Percentiles rank a stretch among this genome's conserved stretches.
Conservation (phyloP, 306 rosid species). For the Prunus dulcis region DNA sequence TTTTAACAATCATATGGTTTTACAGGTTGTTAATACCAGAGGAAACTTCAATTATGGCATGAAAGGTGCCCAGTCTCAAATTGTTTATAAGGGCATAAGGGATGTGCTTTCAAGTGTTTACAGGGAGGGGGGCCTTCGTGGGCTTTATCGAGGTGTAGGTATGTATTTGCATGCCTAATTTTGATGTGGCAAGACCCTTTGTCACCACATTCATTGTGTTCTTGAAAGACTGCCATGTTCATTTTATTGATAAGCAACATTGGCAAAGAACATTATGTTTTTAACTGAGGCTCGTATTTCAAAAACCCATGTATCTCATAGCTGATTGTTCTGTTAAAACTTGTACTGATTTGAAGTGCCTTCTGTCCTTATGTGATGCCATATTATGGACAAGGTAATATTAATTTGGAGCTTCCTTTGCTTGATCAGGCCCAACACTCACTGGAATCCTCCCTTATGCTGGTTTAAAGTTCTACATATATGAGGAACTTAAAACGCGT, state of each 20-base stretch:
- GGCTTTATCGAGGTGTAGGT: slow-evolving; percentile 89
- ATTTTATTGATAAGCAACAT: background rate
- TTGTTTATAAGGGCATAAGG: slow-evolving; percentile 58
- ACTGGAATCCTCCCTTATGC: slow-evolving; percentile 93
- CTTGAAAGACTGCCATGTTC: background rate
- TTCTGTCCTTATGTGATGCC: background rate
- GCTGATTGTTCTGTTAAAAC: background rate
- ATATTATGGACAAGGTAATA: background rate
- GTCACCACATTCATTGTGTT: background rate
- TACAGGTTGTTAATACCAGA: slow-evolving; percentile 59
- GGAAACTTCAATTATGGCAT: slow-evolving; percentile 39
- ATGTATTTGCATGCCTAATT: slow-evolving; percentile 24
- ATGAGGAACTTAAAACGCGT: slow-evolving; percentile 71
- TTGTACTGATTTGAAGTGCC: background rate
- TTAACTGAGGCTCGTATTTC: background rate
- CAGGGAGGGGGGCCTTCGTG: slow-evolving; percentile 78
- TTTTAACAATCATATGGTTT: background rate
- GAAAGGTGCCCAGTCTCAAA: slow-evolving; percentile 39
- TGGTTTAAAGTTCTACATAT: slow-evolving; percentile 87
- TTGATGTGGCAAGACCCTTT: slow-evolving; percentile 4
- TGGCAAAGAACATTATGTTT: background rate
- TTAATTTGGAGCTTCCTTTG: background rate
- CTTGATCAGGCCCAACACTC: slow-evolving; percentile 75
- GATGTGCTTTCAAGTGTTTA: slow-evolving; percentile 70
- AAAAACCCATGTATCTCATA: background rate